These are phyloP conservation scores for Polytrichum formosum DNA, from an alignment of 225 moss, liverwort and hornwort genomes.

Conservation along the genomic window DNA sequence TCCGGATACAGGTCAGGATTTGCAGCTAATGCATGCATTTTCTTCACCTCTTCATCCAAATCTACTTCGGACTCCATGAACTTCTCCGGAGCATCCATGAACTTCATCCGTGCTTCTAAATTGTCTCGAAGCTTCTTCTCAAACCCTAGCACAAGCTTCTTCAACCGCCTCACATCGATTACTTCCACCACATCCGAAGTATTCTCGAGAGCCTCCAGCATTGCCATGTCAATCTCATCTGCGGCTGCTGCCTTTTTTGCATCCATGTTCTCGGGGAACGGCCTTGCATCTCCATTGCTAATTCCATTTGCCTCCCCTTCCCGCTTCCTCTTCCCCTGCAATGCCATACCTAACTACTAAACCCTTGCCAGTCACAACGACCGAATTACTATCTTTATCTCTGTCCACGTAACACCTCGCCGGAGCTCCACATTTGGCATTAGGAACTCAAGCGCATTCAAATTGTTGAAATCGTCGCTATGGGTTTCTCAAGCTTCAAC, in stretches of 20 bases:
- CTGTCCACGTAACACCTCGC: too few relatives aligned
- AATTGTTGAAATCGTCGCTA: too few relatives aligned
- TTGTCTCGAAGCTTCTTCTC: slow-evolving; percentile 90
- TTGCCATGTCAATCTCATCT: slow-evolving; percentile 38
- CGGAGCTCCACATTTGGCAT: too few relatives aligned
- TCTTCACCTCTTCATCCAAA: slow-evolving; percentile 88
- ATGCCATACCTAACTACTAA: slow-evolving; percentile 21
- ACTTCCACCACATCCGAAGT: slow-evolving; percentile 60
- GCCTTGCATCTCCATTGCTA: slow-evolving; percentile 11
- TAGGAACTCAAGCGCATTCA: too few relatives aligned
- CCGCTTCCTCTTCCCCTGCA: slow-evolving; percentile 79
- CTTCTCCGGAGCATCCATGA: slow-evolving; percentile 87
- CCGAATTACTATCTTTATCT: too few relatives aligned
- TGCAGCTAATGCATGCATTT: slow-evolving; percentile 83
- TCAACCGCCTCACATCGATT: slow-evolving; percentile 79
- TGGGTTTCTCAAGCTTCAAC: too few relatives aligned
- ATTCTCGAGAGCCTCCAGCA: slow-evolving; percentile 64
- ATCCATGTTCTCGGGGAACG: slow-evolving; percentile 15
- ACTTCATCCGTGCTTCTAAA: slow-evolving; percentile 96
- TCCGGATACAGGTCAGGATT: slow-evolving; percentile 92
- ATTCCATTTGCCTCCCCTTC: slow-evolving; percentile 60
- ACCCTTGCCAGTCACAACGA: too few relatives aligned
- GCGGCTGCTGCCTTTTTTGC: slow-evolving; percentile 7
- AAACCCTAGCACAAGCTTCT: slow-evolving; percentile 88
- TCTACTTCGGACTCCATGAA: slow-evolving; percentile 97